Base-by-base conservation (phyloP, 1,284 basidiomycete genomes). In the Xerocomus nothofagi region DNA sequence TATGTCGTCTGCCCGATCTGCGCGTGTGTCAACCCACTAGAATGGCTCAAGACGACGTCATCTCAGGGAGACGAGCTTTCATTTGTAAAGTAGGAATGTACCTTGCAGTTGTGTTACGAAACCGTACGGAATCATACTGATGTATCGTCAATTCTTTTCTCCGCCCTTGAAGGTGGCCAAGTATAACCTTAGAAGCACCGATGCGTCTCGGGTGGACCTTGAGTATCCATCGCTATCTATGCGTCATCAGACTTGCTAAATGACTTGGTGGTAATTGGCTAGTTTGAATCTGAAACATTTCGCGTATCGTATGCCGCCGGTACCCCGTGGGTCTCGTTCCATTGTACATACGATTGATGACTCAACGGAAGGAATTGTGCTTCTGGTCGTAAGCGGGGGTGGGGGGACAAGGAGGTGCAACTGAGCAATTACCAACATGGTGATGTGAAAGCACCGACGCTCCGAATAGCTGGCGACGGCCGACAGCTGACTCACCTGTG, bases 41-140 rank as follows among this genome's bases (percentile, higher is more conserved):
- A 56, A 45, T 56, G 31, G n/a, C 37, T 34, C 24, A 38, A 46
- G 23, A 39, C 53, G 52, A 32, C 54, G 54, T 53, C 54, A 54
- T 52, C 29, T 33, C 30, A 37, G 8, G 10, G 20, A 32, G 31
- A 31, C 6, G 14, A n/a, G 11, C 15, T 24, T 33, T 18, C n/a
- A 10, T 47, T 17, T 32, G 24, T n/a, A 27, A 53, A 24, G 31
- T 17, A 54, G 38, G 38, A 32, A 38, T 32, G 38, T 9, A 24
- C 17, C 18, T n/a, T 4, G 32, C 27, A 11, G 15, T 27, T 21
- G 26, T 39, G 14, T 18, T 11, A 20, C 23, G n/a, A n/a, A n/a
- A n/a, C n/a, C n/a, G n/a, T n/a, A n/a, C n/a, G n/a, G n/a, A n/a
- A n/a, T n/a, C n/a, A n/a, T n/a, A n/a, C n/a, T n/a, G n/a, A n/a